A percentile compares a stretch with the other conserved stretches of the same genome.
phyloP scores from a whole-genome alignment of 2,329 filamentous ascomycete species.

The Teratosphaeria epicoccoides region DNA sequence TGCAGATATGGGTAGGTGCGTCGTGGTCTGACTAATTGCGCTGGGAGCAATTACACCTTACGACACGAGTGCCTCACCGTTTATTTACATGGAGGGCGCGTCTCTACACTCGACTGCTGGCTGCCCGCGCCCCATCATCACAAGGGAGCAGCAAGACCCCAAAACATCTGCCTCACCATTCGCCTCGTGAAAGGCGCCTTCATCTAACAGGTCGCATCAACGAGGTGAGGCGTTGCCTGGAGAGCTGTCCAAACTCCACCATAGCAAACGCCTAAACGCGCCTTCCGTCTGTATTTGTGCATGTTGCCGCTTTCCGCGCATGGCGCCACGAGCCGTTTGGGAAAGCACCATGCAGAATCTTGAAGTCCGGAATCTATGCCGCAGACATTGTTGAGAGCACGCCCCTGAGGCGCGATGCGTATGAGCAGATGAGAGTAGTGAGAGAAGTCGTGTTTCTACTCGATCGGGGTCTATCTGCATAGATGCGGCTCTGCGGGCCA shows the following conservation, averaged over 20 bases:
- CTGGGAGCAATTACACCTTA: not conserved
- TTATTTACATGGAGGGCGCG: not conserved
- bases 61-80: not conserved
- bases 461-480: not conserved
- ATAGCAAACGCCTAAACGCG: not conserved
- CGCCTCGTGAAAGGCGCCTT: not conserved
- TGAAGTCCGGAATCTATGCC: too few relatives aligned
- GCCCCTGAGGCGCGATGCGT: not conserved
- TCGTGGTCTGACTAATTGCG: not conserved
- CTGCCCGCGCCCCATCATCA: not conserved
- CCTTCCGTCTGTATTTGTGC: not conserved
- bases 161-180: not conserved
- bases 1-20: not conserved
- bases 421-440: not conserved
- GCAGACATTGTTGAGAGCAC: too few relatives aligned
- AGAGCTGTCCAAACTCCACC: not conserved
- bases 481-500: constrained; percentile 3
- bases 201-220: not conserved
- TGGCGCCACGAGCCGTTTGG: too few relatives aligned
- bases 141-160: not conserved
- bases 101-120: not conserved
- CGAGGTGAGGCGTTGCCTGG: too few relatives aligned
- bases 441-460: not conserved
- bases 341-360: too few relatives aligned
- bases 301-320: not conserved